A percentile compares a stretch with the other conserved stretches of the same genome.
phyloP scores from a whole-genome alignment of 148 eudicot genomes.

The Arbutus unedo region DNA sequence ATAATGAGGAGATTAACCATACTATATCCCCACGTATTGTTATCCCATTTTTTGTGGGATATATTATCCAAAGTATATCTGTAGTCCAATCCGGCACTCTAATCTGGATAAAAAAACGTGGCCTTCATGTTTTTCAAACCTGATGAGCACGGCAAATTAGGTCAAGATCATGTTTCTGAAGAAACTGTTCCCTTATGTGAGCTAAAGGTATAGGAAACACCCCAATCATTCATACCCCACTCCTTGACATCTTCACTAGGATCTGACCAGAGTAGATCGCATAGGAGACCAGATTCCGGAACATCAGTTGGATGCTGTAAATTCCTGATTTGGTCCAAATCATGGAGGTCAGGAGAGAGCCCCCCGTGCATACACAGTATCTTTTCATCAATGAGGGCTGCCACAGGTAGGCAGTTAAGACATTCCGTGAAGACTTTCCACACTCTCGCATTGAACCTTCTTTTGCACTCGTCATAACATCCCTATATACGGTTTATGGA shows the following conservation, averaged over 20 bases:
- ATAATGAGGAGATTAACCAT: not conserved
- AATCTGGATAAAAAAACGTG: not conserved
- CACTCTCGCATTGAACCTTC: slow-evolving; percentile 40
- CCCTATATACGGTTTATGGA: slow-evolving; percentile 52
- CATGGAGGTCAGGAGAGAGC: slow-evolving; percentile 44
- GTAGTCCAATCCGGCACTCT: not conserved
- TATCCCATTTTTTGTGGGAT: not conserved
- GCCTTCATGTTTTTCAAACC: slow-evolving; percentile 20
- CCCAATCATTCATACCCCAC: slow-evolving; percentile 55
- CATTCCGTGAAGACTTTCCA: slow-evolving; percentile 47
- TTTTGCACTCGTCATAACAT: slow-evolving; percentile 48
- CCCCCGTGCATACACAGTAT: slow-evolving; percentile 55
- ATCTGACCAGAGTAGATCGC: slow-evolving; percentile 54
- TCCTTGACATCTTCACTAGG: slow-evolving; percentile 45
- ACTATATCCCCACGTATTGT: not conserved
- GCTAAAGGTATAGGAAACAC: slow-evolving; percentile 50
- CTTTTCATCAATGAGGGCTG: slow-evolving; percentile 51
- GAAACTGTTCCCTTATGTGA: slow-evolving; percentile 40
- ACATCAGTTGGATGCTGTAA: slow-evolving; percentile 47
- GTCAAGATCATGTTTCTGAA: slow-evolving; percentile 44
- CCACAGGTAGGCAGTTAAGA: slow-evolving; percentile 50
- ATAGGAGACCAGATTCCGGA: slow-evolving; percentile 39
- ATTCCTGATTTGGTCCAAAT: slow-evolving; percentile 45
- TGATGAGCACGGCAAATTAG: slow-evolving; percentile 49
- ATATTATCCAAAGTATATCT: not conserved